Percentiles rank a stretch among this genome's conserved stretches.
phyloP scores from a whole-genome alignment of 257 asterid species.

The Eucommia ulmoides region DNA sequence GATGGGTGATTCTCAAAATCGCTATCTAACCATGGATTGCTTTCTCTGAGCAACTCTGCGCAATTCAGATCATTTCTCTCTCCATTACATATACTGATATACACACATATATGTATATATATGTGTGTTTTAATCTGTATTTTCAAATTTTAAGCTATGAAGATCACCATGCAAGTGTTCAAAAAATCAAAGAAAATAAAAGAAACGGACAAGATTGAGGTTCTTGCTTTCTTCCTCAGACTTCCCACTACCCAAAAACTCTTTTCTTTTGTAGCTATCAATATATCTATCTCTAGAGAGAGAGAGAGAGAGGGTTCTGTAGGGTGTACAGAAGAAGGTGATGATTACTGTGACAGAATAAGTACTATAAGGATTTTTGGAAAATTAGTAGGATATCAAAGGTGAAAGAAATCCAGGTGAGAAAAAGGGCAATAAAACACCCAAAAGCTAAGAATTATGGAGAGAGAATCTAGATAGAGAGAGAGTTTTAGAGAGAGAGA shows the following conservation, averaged over 20 bases:
- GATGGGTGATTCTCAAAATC: constrained; percentile 22
- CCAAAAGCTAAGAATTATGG: background rate
- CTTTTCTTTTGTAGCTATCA: background rate
- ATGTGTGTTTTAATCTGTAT: too few relatives aligned
- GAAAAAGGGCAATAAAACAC: background rate
- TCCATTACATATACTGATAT: too few relatives aligned
- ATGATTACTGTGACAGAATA: background rate
- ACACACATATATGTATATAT: too few relatives aligned
- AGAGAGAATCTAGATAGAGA: too few relatives aligned
- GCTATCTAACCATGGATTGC: constrained; percentile 19
- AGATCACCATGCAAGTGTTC: background rate
- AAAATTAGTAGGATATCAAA: background rate
- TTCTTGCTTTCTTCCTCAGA: background rate
- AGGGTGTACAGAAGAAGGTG: background rate
- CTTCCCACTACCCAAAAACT: background rate
- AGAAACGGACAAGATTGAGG: background rate
- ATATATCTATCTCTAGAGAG: too few relatives aligned
- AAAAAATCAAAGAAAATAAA: background rate
- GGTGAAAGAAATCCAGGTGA: background rate
- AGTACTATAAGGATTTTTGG: background rate
- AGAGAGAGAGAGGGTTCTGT: background rate
- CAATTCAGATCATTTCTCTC: background rate
- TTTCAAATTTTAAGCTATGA: background rate
- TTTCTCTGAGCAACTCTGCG: constrained; percentile 1
- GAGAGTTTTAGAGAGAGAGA: background rate